phyloP scores from a whole-genome alignment of 192 early-diverging fungal genomes.

The Cetraspora pellucida region DNA sequence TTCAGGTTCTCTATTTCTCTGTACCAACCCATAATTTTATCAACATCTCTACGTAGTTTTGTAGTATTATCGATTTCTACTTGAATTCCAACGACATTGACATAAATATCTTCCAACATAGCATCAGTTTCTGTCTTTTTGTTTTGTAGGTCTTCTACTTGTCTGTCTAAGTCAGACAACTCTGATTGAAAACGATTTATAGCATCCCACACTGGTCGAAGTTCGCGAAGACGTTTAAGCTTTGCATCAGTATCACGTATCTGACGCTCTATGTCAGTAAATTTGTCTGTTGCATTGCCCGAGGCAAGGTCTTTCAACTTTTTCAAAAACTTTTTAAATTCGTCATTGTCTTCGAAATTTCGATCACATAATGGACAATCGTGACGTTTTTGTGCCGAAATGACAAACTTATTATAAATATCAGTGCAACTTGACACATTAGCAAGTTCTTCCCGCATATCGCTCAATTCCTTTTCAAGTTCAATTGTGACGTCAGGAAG shows the following conservation, averaged over 20 bases:
- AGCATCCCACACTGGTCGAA: constrained; percentile 51
- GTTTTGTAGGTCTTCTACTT: constrained; percentile 36
- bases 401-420: constrained; percentile 71
- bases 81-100: neutral
- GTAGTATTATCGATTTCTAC: neutral
- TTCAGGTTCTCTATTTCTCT: constrained; percentile 45
- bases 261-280: constrained; percentile 44
- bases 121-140: constrained; percentile 30
- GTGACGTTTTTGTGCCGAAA: constrained; percentile 61
- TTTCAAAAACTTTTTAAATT: constrained; percentile 35
- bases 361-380: constrained; percentile 84
- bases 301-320: constrained; percentile 37
- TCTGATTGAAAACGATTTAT: constrained; percentile 52
- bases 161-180: constrained; percentile 46
- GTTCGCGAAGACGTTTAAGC: constrained; percentile 37
- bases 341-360: constrained; percentile 62
- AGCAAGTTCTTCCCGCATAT: neutral
- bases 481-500: neutral
- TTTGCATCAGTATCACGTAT: constrained; percentile 44
- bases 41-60: constrained; percentile 43
- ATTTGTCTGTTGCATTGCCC: constrained; percentile 38
- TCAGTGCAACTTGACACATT: constrained; percentile 50
- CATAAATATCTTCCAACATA: neutral
- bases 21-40: constrained; percentile 42
- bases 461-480: neutral